These are phyloP conservation scores for Waltergamsia citrina DNA, from an alignment of 2,329 filamentous ascomycete species.

Conservation along the genomic window DNA sequence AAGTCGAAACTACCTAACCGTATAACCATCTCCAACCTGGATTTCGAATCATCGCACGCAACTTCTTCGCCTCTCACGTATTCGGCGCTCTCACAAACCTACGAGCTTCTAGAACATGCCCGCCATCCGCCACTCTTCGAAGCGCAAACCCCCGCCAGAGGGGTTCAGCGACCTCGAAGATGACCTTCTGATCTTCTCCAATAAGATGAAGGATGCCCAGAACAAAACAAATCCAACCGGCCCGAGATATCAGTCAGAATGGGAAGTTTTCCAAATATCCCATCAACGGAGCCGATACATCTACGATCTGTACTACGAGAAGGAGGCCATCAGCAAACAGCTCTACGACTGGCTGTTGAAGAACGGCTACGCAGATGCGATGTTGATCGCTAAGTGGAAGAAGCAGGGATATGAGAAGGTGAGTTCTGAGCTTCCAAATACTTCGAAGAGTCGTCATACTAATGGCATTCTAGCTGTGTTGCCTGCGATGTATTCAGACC, in stretches of 20 bases:
- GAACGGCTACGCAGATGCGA: constrained; percentile 90
- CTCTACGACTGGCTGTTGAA: constrained; percentile 96
- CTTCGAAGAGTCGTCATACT: background rate
- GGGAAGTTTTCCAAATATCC: constrained; percentile 96
- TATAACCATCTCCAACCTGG: background rate
- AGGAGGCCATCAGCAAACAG: constrained; percentile 85
- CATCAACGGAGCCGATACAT: constrained; percentile 90
- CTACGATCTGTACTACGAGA: constrained; percentile 96
- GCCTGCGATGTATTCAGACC: constrained; percentile 93
- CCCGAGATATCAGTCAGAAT: constrained; percentile 79
- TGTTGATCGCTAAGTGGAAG: constrained; percentile 99
- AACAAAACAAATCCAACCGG: constrained; percentile 76
- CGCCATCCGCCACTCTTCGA: constrained; percentile 63
- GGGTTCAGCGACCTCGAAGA: constrained; percentile 86
- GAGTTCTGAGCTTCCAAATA: constrained; percentile 13
- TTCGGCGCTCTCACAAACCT: no score
- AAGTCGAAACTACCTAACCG: no score
- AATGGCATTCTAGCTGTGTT: constrained; percentile 61
- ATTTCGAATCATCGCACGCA: no score
- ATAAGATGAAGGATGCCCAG: constrained; percentile 93
- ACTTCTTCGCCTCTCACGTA: no score
- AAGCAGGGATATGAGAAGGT: constrained; percentile 98
- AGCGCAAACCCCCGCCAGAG: constrained; percentile 73
- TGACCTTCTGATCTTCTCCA: constrained; percentile 74
- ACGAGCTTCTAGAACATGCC: constrained; percentile 53